Evolutionary conservation across 75 land plant genomes (phyloP), one percentile per base, ranked within the genome.

Genomic region (Isoetes taiwanensis): DNA sequence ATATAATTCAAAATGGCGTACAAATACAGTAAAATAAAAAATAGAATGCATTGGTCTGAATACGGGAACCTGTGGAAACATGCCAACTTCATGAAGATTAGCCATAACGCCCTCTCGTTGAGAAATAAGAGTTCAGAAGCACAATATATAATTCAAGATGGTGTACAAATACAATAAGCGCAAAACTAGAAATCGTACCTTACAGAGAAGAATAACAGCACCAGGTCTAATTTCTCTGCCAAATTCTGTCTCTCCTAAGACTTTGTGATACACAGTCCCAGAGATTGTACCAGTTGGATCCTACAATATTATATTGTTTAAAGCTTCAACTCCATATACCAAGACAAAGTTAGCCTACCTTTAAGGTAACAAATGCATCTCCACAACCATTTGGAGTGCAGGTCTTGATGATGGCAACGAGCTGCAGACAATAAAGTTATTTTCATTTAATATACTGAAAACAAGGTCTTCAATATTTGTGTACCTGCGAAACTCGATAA

Each of bases 201-300:
- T 66, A 34, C 70, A 74, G 5, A 85, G 72, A 52, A 82, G 57
- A 17, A 85, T 64, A 20, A 74, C 86, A 14, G 80, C 58, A 21
- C 85, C 90, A 67, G 75, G 70, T 41, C 65, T 65, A 21, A 85
- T 62, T 30, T 79, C 62, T 58, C 66, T 68, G 21, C 73, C 78
- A 63, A 61, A 62, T 19, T 79, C 67, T 20, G 73, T 42, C 34
- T 82, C 82, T 21, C 31, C 26, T 20, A 85, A 48, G 32, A 85
- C 82, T 55, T 56, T 71, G 34, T 43, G 58, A 42, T 82, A 70
- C 29, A 85, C 58, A 31, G 66, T 73, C 32, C 80, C 82, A 67
- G 34, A 67, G 56, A 85, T 61, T 26, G 78, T 73, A 52, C 83
- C 90, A 14, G 83, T 76, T 25, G 77, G 83, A 77, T 85, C 90